Base-by-base conservation (phyloP, 2,329 filamentous ascomycete species). In the Neopestalotiopsis sp. region DNA sequence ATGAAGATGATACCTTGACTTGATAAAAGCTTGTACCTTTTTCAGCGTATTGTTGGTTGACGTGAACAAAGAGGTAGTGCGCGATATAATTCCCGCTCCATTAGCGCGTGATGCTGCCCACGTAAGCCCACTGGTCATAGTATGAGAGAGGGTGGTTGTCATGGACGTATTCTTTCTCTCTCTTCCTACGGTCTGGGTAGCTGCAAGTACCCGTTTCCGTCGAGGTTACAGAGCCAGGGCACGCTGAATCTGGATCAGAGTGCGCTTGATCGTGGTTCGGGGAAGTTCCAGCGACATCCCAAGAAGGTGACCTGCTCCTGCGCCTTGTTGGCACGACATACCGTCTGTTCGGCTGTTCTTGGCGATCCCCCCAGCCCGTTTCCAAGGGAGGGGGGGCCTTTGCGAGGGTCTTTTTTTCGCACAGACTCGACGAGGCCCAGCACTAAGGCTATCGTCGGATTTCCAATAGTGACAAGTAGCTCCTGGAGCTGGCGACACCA, bases 181-280 rank as follows among this genome's bases (percentile, higher is more conserved):
- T 53, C 42, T 38, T 10, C 34, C 57, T 59, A 7, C 13, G 57
- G 13, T 12, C 5, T 40, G 34, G 32, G 17, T 20, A 34, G 1
- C 17, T 62, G 59, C 59, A 62, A 40, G 59, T 40, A 62, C 14
- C 59, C 59, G 59, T n/a, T 20, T 14, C n/a, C 32, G n/a, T 62
- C 34, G 32, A 62, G 59, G 59, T 7, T 32, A 20, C 34, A 38
- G 10, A 7, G 30, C 34, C 59, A 65, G n/a, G 62, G 62, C 28
- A 53, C 38, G 40, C 62, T 49, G 40, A 38, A 65, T 65, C 62
- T 65, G 62, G 62, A 56, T 65, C 62, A 65, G 30, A 40, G 28
- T 9, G 24, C 40, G 62, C 62, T 65, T 82, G 62, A 78, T 82
- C 75, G 78, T 62, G 34, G 28, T 13, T 10, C 34, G 34, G 59